These are phyloP conservation scores for Fusarium gaditjirri DNA, from an alignment of 2,329 filamentous ascomycete species.

Conservation along the genomic window DNA sequence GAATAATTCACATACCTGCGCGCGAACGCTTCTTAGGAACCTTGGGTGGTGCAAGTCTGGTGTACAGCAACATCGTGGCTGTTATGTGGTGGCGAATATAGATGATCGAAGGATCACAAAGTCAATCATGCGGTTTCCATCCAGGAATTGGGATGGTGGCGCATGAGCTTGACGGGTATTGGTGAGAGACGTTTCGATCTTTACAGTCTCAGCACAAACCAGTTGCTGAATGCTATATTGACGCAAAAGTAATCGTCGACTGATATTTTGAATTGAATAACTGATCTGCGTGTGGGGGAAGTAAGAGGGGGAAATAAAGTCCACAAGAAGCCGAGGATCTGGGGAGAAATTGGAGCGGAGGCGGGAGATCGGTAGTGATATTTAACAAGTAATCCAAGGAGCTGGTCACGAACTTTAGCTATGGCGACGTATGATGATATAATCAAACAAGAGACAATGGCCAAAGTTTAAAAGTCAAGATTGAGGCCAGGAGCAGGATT, in stretches of 20 bases:
- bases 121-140: constrained; percentile 38
- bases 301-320: constrained; percentile 21
- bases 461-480: constrained; percentile 8
- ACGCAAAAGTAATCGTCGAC: constrained; percentile 12
- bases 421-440: constrained; percentile 15
- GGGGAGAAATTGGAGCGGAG: constrained; percentile 27
- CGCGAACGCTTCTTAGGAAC: constrained; percentile 68
- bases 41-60: constrained; percentile 67
- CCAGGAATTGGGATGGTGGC: constrained; percentile 10
- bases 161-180: constrained; percentile 15
- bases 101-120: constrained; percentile 37
- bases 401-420: not conserved
- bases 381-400: constrained; percentile 1
- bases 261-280: constrained; percentile 13
- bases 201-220: not conserved
- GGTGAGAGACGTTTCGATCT: not conserved
- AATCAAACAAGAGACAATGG: constrained; percentile 4
- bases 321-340: constrained; percentile 31
- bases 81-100: constrained; percentile 34
- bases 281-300: constrained; percentile 36
- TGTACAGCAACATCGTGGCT: constrained; percentile 65
- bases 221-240: not conserved
- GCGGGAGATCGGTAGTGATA: constrained; percentile 23
- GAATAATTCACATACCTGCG: constrained; percentile 43
- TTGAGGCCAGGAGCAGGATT: constrained; percentile 1